Percentiles rank a stretch among this genome's conserved stretches.
phyloP scores from a whole-genome alignment of 163 green algal genomes.

The Chlamydomonas reinhardtii region DNA sequence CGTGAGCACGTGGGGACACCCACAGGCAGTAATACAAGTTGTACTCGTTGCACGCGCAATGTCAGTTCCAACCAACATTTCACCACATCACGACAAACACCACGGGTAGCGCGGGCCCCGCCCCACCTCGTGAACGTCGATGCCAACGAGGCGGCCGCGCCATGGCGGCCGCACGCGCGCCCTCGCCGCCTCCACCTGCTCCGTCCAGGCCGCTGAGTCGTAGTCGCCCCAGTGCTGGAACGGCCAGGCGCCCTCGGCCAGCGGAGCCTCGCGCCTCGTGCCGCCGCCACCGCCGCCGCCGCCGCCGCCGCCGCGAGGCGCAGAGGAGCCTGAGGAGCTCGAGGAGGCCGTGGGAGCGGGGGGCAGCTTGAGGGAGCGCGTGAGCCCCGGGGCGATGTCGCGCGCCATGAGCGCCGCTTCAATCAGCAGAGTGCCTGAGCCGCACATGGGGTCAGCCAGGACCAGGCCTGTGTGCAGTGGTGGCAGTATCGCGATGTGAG shows the following conservation, averaged over 20 bases:
- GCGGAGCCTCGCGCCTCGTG: not conserved
- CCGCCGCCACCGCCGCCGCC: constrained; percentile 3
- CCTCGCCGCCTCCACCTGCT: constrained; percentile 24
- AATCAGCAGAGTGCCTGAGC: constrained; percentile 92
- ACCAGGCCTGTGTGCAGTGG: constrained; percentile 43
- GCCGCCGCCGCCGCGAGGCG: not conserved
- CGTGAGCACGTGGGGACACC: no score
- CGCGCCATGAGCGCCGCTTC: constrained; percentile 91
- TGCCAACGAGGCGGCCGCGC: constrained; percentile 28
- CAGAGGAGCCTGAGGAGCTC: not conserved
- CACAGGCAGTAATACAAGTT: no score
- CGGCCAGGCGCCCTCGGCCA: constrained; percentile 34
- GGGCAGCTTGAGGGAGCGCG: constrained; percentile 46
- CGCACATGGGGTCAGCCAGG: constrained; percentile 96
- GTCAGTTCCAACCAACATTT: not conserved
- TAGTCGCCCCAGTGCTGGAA: constrained; percentile 76
- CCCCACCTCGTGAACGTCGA: constrained; percentile 41
- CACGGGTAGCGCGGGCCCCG: not conserved
- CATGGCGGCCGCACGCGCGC: constrained; percentile 29
- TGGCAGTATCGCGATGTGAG: not conserved
- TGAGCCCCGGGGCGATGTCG: constrained; percentile 75
- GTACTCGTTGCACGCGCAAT: no score
- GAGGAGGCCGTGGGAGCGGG: not conserved
- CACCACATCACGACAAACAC: not conserved
- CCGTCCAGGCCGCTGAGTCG: constrained; percentile 35